Conservation (phyloP, 1,284 basidiomycete species). For the Microbotryum lychnidis-dioicae region DNA sequence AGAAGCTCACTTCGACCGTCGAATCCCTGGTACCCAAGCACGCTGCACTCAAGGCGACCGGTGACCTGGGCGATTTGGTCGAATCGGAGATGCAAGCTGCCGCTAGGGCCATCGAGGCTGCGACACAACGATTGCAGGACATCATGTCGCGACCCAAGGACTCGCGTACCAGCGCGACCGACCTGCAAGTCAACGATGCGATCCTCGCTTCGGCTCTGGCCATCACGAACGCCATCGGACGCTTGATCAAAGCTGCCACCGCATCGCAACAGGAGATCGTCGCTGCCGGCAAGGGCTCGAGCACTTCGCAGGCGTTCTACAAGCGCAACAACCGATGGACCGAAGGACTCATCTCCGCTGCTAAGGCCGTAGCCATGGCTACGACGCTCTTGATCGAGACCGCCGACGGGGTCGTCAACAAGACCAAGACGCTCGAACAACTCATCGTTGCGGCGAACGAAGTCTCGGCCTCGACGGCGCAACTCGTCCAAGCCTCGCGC, state of each 20-base stretch:
- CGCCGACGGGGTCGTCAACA: slow-evolving; percentile 85
- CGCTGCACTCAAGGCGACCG: slow-evolving; percentile 66
- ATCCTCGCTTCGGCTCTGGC: slow-evolving; percentile 88
- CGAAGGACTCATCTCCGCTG: slow-evolving; percentile 95
- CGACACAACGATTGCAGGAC: slow-evolving; percentile 79
- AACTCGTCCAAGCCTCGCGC: slow-evolving; percentile 94
- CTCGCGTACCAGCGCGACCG: slow-evolving; percentile 74
- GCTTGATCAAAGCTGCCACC: slow-evolving; percentile 91
- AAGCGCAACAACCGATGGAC: slow-evolving; percentile 99
- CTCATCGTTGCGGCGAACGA: slow-evolving; percentile 99
- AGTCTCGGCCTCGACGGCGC: slow-evolving; percentile 91
- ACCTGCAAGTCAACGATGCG: slow-evolving; percentile 95
- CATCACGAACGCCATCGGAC: slow-evolving; percentile 89
- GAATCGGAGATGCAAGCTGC: slow-evolving; percentile 94
- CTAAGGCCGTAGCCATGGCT: slow-evolving; percentile 93
- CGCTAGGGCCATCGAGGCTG: slow-evolving; percentile 85
- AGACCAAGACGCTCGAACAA: slow-evolving; percentile 92
- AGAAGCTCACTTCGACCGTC: slow-evolving; percentile 76
- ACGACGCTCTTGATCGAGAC: slow-evolving; percentile 95
- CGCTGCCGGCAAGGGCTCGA: slow-evolving; percentile 83
- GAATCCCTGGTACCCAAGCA: slow-evolving; percentile 81
- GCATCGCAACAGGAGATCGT: slow-evolving; percentile 98
- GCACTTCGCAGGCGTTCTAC: slow-evolving; percentile 89
- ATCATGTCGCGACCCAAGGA: slow-evolving; percentile 85
- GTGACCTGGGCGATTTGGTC: slow-evolving; percentile 92